Percentiles rank a stretch among this genome's conserved stretches.
phyloP scores from a whole-genome alignment of 2,329 filamentous ascomycete genomes.

The Arthrobotrys iridis region DNA sequence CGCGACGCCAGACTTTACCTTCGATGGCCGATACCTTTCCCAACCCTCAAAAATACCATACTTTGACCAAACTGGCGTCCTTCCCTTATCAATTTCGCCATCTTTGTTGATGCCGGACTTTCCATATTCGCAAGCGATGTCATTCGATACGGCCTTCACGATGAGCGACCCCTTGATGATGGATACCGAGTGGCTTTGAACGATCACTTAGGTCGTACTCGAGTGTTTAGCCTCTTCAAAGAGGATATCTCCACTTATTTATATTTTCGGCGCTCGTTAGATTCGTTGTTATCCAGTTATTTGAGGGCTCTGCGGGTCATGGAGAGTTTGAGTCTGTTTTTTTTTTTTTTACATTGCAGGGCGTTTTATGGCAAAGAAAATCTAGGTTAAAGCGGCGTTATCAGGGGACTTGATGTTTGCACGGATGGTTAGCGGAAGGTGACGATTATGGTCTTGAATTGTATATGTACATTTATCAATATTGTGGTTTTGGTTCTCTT shows the following conservation, averaged over 20 bases:
- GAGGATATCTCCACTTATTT: slow-evolving; percentile 47
- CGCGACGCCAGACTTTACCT: slow-evolving; percentile 43
- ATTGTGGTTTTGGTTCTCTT: slow-evolving; percentile 5
- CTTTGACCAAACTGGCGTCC: slow-evolving; percentile 36
- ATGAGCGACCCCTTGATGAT: slow-evolving; percentile 52
- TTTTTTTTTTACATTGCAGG: slow-evolving; percentile 29
- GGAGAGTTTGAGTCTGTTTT: slow-evolving; percentile 35
- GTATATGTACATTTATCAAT: slow-evolving; percentile 27
- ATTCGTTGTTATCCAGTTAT: slow-evolving; percentile 9
- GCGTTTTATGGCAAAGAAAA: slow-evolving; percentile 45
- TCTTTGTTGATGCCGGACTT: slow-evolving; percentile 48
- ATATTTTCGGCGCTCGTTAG: slow-evolving; percentile 5
- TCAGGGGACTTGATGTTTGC: not conserved
- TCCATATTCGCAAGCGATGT: slow-evolving; percentile 37
- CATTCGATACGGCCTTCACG: slow-evolving; percentile 42
- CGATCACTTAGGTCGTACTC: not conserved
- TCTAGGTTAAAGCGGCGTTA: slow-evolving; percentile 31
- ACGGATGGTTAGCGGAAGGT: not conserved
- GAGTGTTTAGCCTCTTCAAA: not conserved
- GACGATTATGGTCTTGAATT: slow-evolving; percentile 14
- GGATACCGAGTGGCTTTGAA: slow-evolving; percentile 50
- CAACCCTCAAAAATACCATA: slow-evolving; percentile 46
- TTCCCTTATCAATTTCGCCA: slow-evolving; percentile 43
- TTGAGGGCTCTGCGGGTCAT: slow-evolving; percentile 32
- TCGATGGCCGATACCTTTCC: slow-evolving; percentile 48